These are phyloP conservation scores for Trichoderma pleuroti DNA, from an alignment of 2,329 filamentous ascomycete genomes.

Conservation along the genomic window DNA sequence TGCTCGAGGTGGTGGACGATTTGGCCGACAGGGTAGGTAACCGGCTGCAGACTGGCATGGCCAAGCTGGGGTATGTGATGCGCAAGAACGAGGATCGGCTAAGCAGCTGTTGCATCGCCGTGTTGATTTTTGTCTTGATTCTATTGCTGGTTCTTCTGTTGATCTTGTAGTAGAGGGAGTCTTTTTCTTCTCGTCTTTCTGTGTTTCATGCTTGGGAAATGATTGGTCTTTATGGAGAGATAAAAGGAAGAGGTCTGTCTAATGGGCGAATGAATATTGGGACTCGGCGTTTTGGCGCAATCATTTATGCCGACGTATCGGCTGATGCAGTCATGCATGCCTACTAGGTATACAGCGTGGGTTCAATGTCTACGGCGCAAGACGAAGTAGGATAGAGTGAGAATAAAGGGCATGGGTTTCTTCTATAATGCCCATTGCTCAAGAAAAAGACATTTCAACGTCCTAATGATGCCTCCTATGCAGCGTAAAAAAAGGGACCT, in stretches of 20 bases:
- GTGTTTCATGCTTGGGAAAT: not conserved
- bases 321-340: not conserved
- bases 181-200: not conserved
- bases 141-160: constrained; percentile 77
- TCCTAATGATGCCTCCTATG: not conserved
- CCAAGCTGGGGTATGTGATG: constrained; percentile 81
- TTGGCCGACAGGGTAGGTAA: constrained; percentile 84
- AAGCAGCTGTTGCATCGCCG: constrained; percentile 87
- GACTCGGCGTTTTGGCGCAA: not conserved
- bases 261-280: constrained; percentile 5
- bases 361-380: not conserved
- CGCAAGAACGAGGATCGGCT: constrained; percentile 81
- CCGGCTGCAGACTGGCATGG: constrained; percentile 79
- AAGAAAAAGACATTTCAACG: not conserved
- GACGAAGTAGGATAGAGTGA: constrained; percentile 1
- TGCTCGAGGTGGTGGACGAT: constrained; percentile 80
- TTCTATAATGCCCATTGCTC: constrained; percentile 3
- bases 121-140: constrained; percentile 85
- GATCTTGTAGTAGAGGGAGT: constrained; percentile 44
- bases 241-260: constrained; percentile 4
- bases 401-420: not conserved
- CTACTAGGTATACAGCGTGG: not conserved
- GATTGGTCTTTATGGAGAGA: not conserved
- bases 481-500: not conserved
- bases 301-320: not conserved